phyloP scores from a whole-genome alignment of 176 grass and related monocot genomes.

The Panicum miliaceum region DNA sequence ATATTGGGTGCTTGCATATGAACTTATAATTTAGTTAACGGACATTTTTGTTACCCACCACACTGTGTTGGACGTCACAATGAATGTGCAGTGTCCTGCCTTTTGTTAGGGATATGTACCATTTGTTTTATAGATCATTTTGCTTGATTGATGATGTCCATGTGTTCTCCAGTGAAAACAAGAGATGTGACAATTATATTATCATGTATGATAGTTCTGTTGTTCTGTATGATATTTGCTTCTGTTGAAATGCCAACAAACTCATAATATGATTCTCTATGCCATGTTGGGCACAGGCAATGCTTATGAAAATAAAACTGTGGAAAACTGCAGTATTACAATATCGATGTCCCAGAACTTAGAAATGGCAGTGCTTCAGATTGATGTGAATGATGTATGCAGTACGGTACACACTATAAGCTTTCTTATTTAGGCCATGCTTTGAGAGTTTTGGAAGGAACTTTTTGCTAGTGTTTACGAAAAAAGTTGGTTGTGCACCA shows the following conservation, averaged over 20 bases:
- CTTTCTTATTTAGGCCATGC: not conserved
- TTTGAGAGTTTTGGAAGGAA: not conserved
- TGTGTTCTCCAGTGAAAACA: not conserved
- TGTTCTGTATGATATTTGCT: conserved; percentile 14
- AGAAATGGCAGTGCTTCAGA: not conserved
- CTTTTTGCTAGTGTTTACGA: not conserved
- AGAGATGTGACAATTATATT: not conserved
- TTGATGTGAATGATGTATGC: not conserved
- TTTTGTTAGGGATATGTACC: not conserved
- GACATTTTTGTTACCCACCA: not conserved
- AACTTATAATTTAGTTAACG: not conserved
- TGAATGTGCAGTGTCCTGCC: not conserved
- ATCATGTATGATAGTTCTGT: not conserved
- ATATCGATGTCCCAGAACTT: not conserved
- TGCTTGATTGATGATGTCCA: not conserved
- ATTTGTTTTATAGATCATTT: not conserved
- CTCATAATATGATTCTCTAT: not conserved
- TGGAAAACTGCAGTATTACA: not conserved
- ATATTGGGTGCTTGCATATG: not conserved
- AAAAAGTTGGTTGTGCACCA: conserved; percentile 14
- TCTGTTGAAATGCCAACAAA: not conserved
- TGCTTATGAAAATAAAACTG: not conserved
- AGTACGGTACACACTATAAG: not conserved
- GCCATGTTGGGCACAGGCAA: not conserved
- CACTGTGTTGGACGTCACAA: not conserved